Percentiles rank a stretch among this genome's conserved stretches.
Evolutionary conservation across 176 grass and related monocot species (phyloP).

Genomic region (Musa itinerans): DNA sequence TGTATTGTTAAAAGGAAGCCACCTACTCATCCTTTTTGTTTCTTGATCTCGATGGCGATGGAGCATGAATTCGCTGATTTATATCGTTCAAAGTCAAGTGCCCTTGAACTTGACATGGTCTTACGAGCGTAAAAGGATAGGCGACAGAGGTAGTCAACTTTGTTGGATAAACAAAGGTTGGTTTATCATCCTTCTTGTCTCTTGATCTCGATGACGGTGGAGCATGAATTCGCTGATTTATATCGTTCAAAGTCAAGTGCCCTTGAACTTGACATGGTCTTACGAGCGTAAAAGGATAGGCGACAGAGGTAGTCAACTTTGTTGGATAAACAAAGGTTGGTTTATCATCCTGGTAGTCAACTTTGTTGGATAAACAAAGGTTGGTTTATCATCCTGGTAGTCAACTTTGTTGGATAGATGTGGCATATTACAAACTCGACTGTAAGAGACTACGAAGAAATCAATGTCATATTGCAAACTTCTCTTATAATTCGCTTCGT

Average conservation of each 20-base stretch:
- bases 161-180: conserved; percentile 26
- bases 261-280: conserved; percentile 75
- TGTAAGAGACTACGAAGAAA: too few species aligned
- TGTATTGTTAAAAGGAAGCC: neutral
- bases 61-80: conserved; percentile 59
- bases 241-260: conserved; percentile 67
- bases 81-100: conserved; percentile 74
- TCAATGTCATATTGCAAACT: too few species aligned
- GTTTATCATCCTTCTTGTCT: conserved; percentile 33
- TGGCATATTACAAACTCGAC: too few species aligned
- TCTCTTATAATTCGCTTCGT: too few species aligned
- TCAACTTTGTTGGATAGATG: too few species aligned
- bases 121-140: conserved; percentile 62
- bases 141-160: conserved; percentile 66
- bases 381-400: conserved; percentile 25
- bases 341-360: too few species aligned
- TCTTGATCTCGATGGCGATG: conserved; percentile 28
- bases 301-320: conserved; percentile 53
- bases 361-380: conserved; percentile 28
- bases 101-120: conserved; percentile 67
- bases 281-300: conserved; percentile 81
- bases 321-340: conserved; percentile 27
- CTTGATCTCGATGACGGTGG: conserved; percentile 34
- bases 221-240: conserved; percentile 64
- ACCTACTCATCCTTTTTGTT: conserved; percentile 21